Percentiles rank a stretch among this genome's conserved stretches.
Evolutionary conservation across 1,284 basidiomycete genomes (phyloP).

Genomic region (Sanghuangporus sanghuang): DNA sequence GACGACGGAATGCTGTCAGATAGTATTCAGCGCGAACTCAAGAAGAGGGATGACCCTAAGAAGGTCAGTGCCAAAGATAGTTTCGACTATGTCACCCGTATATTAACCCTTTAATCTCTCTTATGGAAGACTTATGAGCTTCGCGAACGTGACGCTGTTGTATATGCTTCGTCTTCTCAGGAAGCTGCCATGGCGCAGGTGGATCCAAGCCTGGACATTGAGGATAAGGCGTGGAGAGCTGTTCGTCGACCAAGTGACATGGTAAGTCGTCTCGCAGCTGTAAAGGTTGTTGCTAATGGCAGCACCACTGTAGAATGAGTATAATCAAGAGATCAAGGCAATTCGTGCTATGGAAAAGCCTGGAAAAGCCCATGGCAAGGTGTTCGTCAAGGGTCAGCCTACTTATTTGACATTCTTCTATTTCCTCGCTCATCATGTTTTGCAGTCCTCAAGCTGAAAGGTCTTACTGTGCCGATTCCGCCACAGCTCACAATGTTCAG

Average conservation of each 20-base stretch:
- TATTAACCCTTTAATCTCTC: not conserved
- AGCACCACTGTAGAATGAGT: slow-evolving; percentile 67
- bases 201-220: slow-evolving; percentile 71
- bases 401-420: no score
- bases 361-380: slow-evolving; percentile 82
- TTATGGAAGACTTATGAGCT: slow-evolving; percentile 48
- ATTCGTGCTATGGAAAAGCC: slow-evolving; percentile 71
- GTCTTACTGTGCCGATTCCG: slow-evolving; percentile 71
- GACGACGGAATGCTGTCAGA: slow-evolving; percentile 54
- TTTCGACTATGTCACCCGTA: not conserved
- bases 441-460: slow-evolving; percentile 75
- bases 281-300: not conserved
- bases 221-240: slow-evolving; percentile 83
- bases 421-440: not conserved
- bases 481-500: slow-evolving; percentile 68
- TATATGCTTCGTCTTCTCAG: slow-evolving; percentile 72
- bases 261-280: slow-evolving; percentile 41
- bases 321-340: slow-evolving; percentile 82
- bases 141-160: slow-evolving; percentile 66
- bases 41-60: slow-evolving; percentile 48
- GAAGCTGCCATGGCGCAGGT: slow-evolving; percentile 64
- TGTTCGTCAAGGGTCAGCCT: slow-evolving; percentile 82
- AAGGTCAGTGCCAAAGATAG: slow-evolving; percentile 35
- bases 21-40: slow-evolving; percentile 65
- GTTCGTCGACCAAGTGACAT: slow-evolving; percentile 90